Base-by-base conservation (phyloP, 2,329 filamentous ascomycete species). In the Calonectria multiphialidica region DNA sequence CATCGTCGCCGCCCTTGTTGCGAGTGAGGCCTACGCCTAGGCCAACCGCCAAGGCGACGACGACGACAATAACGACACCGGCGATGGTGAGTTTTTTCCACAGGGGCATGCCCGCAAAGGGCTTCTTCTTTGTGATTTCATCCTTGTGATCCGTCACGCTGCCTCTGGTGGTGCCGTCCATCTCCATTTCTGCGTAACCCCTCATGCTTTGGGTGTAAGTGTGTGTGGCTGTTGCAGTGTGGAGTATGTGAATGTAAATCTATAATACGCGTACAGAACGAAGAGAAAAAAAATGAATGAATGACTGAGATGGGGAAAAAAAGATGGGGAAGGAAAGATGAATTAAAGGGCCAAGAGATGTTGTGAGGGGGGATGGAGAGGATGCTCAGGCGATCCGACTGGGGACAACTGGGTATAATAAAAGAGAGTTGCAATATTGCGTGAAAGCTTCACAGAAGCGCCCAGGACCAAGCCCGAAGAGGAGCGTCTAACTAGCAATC, bases 11-110 rank as follows among this genome's bases (percentile, higher is more conserved):
- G 42, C 72, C 70, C 30, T 80, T 75, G 28, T 82, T 84, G 23
- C 80, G 79, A 3, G 83, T 84, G 21, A 92, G 82, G 12, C 90
- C 90, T 7, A 92, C 81, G 3, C 90, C 90, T 2, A 92, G 83
- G 3, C 90, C 91, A 21, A 92, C 80, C 0, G 84, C 88, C 10
- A 91, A 81, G 0, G 81, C 87, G 45, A 90, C 75, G 62, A 83
- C 73, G 40, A 81, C 66, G 25, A 78, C 68, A 35, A 81, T 59
- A 13, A 73, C 74, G 28, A 79, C 71, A 6, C 78, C 79, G 16
- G 76, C 70, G 21, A 81, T 63, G 30, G 79, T 72, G 15, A 82
- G 69, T 72, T 82, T 83, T 74, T 81, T 81, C 79, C 81, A 80
- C n/a, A 77, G 67, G 23, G 77, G 79, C 79, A 66, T 73, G 50